Conservation (phyloP, 805 yeast genomes). For the Alloascoidea africana region DNA sequence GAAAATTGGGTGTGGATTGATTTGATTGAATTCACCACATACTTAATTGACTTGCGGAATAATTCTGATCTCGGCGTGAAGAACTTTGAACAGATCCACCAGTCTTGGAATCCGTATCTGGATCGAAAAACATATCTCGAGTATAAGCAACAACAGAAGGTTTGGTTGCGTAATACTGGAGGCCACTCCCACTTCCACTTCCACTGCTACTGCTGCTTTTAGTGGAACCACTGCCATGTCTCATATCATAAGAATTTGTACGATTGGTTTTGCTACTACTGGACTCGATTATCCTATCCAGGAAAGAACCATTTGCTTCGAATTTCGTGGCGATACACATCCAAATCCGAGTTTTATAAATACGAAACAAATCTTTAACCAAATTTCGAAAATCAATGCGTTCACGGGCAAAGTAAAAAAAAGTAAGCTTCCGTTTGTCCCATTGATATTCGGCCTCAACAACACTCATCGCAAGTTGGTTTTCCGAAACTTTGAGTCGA, state of each 20-base stretch:
- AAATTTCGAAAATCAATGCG: conserved; percentile 69
- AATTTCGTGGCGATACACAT: conserved; percentile 76
- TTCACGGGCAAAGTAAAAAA: conserved; percentile 45
- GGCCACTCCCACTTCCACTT: too few relatives aligned
- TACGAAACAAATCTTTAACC: conserved; percentile 58
- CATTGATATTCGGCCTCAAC: conserved; percentile 77
- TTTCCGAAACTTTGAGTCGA: conserved; percentile 35
- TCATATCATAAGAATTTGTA: neutral
- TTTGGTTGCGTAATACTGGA: too few relatives aligned
- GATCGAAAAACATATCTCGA: too few relatives aligned
- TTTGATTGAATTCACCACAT: too few relatives aligned
- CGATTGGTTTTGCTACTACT: neutral
- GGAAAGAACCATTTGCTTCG: neutral
- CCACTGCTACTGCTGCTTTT: too few relatives aligned
- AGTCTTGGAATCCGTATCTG: too few relatives aligned
- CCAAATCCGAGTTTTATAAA: conserved; percentile 75
- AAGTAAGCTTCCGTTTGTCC: conserved; percentile 69
- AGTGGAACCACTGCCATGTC: too few relatives aligned
- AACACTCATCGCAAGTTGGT: conserved; percentile 38
- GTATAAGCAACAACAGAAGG: too few relatives aligned
- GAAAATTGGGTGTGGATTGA: too few relatives aligned
- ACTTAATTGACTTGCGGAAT: too few relatives aligned
- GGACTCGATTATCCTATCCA: neutral
- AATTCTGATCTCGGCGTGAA: too few relatives aligned
- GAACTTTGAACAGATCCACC: too few relatives aligned